Conservation (phyloP, 2,329 filamentous ascomycete species). For the Didymella pomorum region DNA sequence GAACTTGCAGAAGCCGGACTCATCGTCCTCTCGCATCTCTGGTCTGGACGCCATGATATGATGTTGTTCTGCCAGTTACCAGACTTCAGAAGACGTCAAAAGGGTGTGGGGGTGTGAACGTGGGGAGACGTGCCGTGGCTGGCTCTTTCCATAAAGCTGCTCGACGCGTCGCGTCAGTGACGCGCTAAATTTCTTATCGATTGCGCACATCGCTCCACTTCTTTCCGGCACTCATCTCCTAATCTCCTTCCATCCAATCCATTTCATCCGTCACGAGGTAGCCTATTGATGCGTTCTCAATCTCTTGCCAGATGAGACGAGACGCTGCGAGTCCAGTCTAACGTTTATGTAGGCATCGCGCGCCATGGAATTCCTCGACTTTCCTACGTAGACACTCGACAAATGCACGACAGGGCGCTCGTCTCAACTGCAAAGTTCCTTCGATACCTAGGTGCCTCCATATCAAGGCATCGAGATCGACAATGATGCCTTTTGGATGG, state of each 20-base stretch:
- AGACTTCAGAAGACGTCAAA: not conserved
- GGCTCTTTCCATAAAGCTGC: slow-evolving; percentile 6
- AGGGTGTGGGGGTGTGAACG: not conserved
- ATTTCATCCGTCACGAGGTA: not conserved
- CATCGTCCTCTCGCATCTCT: slow-evolving; percentile 82
- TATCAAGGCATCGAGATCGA: too few species aligned
- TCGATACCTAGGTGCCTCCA: too few species aligned
- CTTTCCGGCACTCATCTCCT: too few species aligned
- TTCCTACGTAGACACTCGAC: too few species aligned
- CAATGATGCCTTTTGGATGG: not conserved
- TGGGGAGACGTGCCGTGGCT: slow-evolving; percentile 5
- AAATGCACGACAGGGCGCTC: too few species aligned
- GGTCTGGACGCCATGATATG: slow-evolving; percentile 62
- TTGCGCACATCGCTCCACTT: not conserved
- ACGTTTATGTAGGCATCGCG: too few species aligned
- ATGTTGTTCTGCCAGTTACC: not conserved
- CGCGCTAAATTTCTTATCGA: slow-evolving; percentile 15
- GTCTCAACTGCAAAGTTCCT: too few species aligned
- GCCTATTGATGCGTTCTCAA: not conserved
- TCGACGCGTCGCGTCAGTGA: slow-evolving; percentile 25
- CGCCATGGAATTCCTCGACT: too few species aligned
- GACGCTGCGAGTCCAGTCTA: not conserved
- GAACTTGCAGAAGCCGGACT: slow-evolving; percentile 94
- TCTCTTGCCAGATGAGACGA: not conserved
- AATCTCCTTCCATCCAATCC: not conserved